These are phyloP conservation scores for Achaetomiella virescens DNA, from an alignment of 495 filamentous ascomycete species.

Conservation along the genomic window DNA sequence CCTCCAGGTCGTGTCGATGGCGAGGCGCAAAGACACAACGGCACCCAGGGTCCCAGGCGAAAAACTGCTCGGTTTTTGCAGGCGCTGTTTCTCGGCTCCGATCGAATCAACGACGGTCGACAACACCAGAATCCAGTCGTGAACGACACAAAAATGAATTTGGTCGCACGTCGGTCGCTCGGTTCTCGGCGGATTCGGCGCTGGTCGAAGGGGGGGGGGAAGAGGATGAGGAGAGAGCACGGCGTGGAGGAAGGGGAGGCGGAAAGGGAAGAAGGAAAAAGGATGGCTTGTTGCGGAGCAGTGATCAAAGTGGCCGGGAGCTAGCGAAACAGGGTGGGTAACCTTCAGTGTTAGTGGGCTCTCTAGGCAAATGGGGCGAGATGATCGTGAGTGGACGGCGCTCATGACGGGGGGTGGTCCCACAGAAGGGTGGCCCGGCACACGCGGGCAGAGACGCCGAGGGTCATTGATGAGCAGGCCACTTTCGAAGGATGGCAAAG, in stretches of 20 bases:
- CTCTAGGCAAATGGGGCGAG: slow-evolving; percentile 13
- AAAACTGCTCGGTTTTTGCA: slow-evolving; percentile 19
- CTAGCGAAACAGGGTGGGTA: slow-evolving; percentile 7
- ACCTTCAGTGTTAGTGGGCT: slow-evolving; percentile 9
- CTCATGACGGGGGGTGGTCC: neutral
- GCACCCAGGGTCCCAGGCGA: slow-evolving; percentile 20
- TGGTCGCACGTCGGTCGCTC: slow-evolving; percentile 33
- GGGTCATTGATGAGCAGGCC: neutral
- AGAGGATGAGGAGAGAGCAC: slow-evolving; percentile 16
- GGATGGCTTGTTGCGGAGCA: slow-evolving; percentile 11
- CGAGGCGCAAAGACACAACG: slow-evolving; percentile 15
- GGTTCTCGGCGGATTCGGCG: slow-evolving; percentile 24
- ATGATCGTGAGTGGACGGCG: neutral
- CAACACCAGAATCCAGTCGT: slow-evolving; percentile 26
- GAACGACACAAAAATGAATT: slow-evolving; percentile 40
- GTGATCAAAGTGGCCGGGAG: slow-evolving; percentile 16
- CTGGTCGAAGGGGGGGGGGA: slow-evolving; percentile 9
- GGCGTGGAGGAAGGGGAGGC: slow-evolving; percentile 18
- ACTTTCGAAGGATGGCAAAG: neutral
- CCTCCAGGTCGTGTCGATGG: slow-evolving; percentile 15
- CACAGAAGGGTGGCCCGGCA: neutral
- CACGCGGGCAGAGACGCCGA: slow-evolving; percentile 9
- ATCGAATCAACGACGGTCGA: slow-evolving; percentile 24
- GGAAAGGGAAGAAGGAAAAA: slow-evolving; percentile 23
- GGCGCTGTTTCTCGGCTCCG: slow-evolving; percentile 10